These are phyloP conservation scores for Globisporangium splendens DNA, from an alignment of 352 stramenopile genomes.

Conservation along the genomic window DNA sequence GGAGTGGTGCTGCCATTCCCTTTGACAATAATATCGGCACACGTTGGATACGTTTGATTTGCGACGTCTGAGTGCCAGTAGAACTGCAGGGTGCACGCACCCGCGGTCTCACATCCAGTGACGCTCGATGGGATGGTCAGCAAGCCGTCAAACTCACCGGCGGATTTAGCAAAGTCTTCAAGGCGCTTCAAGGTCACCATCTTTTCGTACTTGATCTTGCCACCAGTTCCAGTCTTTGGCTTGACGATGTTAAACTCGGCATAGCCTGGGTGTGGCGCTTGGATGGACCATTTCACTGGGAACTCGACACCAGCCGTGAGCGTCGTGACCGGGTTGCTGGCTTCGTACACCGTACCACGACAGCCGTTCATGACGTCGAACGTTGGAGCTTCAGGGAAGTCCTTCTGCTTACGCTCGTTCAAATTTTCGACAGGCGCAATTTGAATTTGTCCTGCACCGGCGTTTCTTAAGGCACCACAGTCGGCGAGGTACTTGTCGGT, in stretches of 20 bases:
- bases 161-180: no score
- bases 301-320: no score
- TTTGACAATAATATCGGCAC: slow-evolving; percentile 5
- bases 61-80: slow-evolving; percentile 11
- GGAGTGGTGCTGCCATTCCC: neutral
- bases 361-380: no score
- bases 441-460: slow-evolving; percentile 25
- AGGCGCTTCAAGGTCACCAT: no score
- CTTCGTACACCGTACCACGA: no score
- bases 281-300: no score
- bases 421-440: slow-evolving; percentile 27
- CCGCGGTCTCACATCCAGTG: slow-evolving; percentile 2
- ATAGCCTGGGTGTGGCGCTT: no score
- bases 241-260: slow-evolving; percentile 29
- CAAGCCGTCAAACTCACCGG: neutral
- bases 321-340: no score
- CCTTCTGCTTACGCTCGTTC: slow-evolving; percentile 20
- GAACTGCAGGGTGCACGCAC: slow-evolving; percentile 9
- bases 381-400: slow-evolving; percentile 17
- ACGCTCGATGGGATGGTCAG: slow-evolving; percentile 9
- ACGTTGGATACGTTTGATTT: slow-evolving; percentile 11
- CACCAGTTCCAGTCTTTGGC: no score
- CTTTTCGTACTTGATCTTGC: no score
- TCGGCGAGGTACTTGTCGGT: slow-evolving; percentile 23
- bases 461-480: slow-evolving; percentile 27